These are phyloP conservation scores for Leishmania gerbilli DNA, from an alignment of 208 protist species.

Conservation along the genomic window DNA sequence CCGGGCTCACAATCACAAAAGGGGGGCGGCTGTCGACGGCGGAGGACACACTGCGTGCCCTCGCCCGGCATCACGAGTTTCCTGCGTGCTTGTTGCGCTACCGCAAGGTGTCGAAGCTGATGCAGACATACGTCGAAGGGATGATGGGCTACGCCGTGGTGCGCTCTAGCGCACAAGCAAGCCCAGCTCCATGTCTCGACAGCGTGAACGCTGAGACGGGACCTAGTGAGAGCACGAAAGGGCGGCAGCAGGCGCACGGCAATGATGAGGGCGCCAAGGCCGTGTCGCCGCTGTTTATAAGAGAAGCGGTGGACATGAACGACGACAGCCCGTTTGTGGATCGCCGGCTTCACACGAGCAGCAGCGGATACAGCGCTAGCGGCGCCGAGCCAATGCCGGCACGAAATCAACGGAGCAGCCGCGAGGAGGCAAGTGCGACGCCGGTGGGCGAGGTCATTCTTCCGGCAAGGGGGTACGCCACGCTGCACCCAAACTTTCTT, in stretches of 20 bases:
- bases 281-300: slow-evolving; percentile 1
- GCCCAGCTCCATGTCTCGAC: not conserved
- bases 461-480: slow-evolving; percentile 31
- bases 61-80: slow-evolving; percentile 78
- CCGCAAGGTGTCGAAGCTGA: slow-evolving; percentile 83
- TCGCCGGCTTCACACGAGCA: slow-evolving; percentile 10
- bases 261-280: not conserved
- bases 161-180: slow-evolving; percentile 2
- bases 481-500: slow-evolving; percentile 80
- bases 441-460: slow-evolving; percentile 14
- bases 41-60: slow-evolving; percentile 76
- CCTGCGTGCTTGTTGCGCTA: slow-evolving; percentile 75
- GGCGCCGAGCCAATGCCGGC: not conserved
- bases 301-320: slow-evolving; percentile 18
- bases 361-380: slow-evolving; percentile 3
- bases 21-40: slow-evolving; percentile 90
- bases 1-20: slow-evolving; percentile 63
- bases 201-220: not conserved
- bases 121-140: slow-evolving; percentile 89
- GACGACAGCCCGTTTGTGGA: slow-evolving; percentile 28
- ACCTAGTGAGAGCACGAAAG: not conserved
- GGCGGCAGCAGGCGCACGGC: not conserved
- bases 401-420: not conserved
- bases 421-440: slow-evolving; percentile 24
- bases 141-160: slow-evolving; percentile 79